Conservation (phyloP, 148 eudicot species). For the Heliamphora exappendiculata region DNA sequence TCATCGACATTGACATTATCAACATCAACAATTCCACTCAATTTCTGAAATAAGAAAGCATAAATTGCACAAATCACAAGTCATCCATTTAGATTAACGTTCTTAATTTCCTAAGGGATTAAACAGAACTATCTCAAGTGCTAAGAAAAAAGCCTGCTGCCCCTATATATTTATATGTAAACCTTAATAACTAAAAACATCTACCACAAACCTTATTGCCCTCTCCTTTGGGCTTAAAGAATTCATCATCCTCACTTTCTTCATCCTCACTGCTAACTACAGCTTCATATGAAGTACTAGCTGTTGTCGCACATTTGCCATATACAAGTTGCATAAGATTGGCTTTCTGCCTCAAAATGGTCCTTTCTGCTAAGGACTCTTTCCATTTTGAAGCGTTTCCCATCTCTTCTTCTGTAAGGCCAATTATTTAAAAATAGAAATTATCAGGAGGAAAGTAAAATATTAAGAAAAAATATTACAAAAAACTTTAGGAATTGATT, state of each 20-base stretch:
- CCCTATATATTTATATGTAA: not conserved
- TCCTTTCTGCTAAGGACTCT: slow-evolving; percentile 61
- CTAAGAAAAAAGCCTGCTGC: slow-evolving; percentile 8
- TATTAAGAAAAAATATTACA: not conserved
- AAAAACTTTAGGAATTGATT: not conserved
- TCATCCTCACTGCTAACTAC: slow-evolving; percentile 44
- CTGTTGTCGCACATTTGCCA: slow-evolving; percentile 36
- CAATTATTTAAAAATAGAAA: no score
- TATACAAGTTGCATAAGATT: slow-evolving; percentile 89
- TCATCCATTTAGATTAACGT: not conserved
- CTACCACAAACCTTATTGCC: slow-evolving; percentile 63
- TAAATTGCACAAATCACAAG: not conserved
- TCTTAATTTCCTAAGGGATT: no score
- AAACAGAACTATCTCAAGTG: not conserved
- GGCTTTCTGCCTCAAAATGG: slow-evolving; percentile 35
- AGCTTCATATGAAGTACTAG: slow-evolving; percentile 19
- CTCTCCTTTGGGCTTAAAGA: slow-evolving; percentile 83
- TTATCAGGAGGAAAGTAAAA: no score
- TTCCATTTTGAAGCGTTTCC: slow-evolving; percentile 89
- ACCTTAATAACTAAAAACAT: no score
- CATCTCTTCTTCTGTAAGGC: slow-evolving; percentile 34
- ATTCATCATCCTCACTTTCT: slow-evolving; percentile 64
- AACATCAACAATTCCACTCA: slow-evolving; percentile 26
- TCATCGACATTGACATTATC: slow-evolving; percentile 51
- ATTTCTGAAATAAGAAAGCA: slow-evolving; percentile 25